Conservation (phyloP, 768 basidiomycete species). For the Leccinum arenicola region DNA sequence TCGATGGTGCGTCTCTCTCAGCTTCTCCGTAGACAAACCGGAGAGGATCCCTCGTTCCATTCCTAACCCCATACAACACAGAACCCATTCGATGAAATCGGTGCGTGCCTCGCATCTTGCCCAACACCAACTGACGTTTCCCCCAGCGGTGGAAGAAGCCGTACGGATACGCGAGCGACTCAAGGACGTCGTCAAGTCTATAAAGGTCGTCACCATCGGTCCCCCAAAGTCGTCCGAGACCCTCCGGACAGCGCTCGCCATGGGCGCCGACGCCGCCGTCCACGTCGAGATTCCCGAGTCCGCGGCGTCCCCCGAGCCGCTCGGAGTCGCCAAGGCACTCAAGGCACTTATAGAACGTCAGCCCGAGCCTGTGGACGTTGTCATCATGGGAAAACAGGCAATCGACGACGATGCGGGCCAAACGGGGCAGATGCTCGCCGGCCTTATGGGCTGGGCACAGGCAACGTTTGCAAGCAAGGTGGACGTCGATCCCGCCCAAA, state of each 20-base stretch:
- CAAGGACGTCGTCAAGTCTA: conserved; percentile 75
- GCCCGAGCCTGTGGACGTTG: conserved; percentile 67
- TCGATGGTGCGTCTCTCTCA: conserved; percentile 72
- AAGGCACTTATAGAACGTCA: conserved; percentile 68
- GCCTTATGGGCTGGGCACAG: conserved; percentile 87
- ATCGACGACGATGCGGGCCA: conserved; percentile 96
- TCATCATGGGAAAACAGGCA: conserved; percentile 96
- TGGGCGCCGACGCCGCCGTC: conserved; percentile 93
- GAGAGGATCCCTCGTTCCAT: background rate
- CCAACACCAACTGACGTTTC: background rate
- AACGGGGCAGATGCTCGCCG: conserved; percentile 97
- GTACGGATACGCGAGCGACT: conserved; percentile 87
- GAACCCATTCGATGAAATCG: conserved; percentile 99
- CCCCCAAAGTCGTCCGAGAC: conserved; percentile 87
- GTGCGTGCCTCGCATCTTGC: conserved; percentile 37
- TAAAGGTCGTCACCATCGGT: conserved; percentile 93
- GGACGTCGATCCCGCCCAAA: conserved; percentile 60
- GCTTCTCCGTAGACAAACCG: background rate
- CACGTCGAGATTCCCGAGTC: conserved; percentile 85
- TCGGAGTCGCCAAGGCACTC: conserved; percentile 86
- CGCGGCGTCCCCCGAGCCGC: conserved; percentile 78
- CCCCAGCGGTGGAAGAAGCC: conserved; percentile 91
- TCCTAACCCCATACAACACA: conserved; percentile 28
- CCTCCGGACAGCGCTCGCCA: conserved; percentile 93
- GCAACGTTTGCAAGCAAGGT: conserved; percentile 94